Percentiles rank a stretch among this genome's conserved stretches.
Evolutionary conservation across 2,329 filamentous ascomycete species (phyloP).

Genomic region (Neocucurbitaria cava): DNA sequence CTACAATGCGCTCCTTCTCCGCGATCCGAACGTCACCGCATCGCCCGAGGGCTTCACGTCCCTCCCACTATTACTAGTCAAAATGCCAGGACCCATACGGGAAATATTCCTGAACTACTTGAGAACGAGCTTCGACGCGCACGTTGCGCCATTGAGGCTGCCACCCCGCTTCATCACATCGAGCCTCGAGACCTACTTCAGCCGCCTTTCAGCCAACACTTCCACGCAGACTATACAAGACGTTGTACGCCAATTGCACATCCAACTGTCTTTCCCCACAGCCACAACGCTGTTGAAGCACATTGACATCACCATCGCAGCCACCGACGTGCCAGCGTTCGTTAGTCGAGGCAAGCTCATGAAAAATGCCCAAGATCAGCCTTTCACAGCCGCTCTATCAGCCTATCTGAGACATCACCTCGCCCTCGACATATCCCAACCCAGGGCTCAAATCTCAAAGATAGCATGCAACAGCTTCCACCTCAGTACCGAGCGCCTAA

Average conservation of each 20-base stretch:
- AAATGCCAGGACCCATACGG: slow-evolving; percentile 58
- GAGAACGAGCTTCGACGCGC: slow-evolving; percentile 58
- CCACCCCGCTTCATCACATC: slow-evolving; percentile 54
- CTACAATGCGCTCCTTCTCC: slow-evolving; percentile 60
- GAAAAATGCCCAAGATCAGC: slow-evolving; percentile 17
- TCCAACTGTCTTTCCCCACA: slow-evolving; percentile 45
- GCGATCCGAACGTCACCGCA: slow-evolving; percentile 42
- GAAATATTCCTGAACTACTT: slow-evolving; percentile 59
- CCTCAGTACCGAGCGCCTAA: slow-evolving; percentile 49
- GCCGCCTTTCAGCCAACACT: slow-evolving; percentile 57
- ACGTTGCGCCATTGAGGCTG: slow-evolving; percentile 54
- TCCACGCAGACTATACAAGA: slow-evolving; percentile 41
- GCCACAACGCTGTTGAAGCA: slow-evolving; percentile 46
- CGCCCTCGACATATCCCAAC: slow-evolving; percentile 50
- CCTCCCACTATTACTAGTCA: slow-evolving; percentile 59
- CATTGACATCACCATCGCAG: slow-evolving; percentile 53
- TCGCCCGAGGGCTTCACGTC: slow-evolving; percentile 51
- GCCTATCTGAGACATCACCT: slow-evolving; percentile 51
- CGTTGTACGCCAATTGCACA: slow-evolving; percentile 41
- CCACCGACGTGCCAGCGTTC: slow-evolving; percentile 49
- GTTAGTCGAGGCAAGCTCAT: slow-evolving; percentile 35
- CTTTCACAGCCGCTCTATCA: slow-evolving; percentile 52
- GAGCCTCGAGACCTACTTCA: slow-evolving; percentile 63
- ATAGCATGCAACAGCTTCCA: slow-evolving; percentile 53
- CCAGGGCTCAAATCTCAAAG: slow-evolving; percentile 50